Conservation (phyloP, 768 basidiomycete species). For the Tricholoma sp. region DNA sequence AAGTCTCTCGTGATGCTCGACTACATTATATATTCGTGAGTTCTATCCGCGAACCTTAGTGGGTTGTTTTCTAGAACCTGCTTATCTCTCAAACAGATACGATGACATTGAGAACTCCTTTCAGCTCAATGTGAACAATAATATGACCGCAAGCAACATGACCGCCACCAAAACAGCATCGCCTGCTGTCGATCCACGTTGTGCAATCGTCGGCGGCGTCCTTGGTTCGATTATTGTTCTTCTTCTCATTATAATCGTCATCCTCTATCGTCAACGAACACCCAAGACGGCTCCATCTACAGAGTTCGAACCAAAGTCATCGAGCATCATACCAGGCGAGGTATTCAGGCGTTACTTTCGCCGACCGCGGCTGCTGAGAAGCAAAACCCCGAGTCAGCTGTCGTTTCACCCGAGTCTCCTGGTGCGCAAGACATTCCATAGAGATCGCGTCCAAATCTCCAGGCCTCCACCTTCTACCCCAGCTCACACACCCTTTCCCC, state of each 20-base stretch:
- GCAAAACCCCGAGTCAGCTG: slow-evolving; percentile 7
- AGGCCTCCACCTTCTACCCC: neutral
- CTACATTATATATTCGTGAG: slow-evolving; percentile 36
- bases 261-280: slow-evolving; percentile 18
- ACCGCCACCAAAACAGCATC: neutral
- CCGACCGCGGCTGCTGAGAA: slow-evolving; percentile 2
- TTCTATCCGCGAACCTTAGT: neutral
- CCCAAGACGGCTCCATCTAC: slow-evolving; percentile 5
- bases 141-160: neutral
- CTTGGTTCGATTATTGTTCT: slow-evolving; percentile 20
- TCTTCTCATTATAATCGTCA: slow-evolving; percentile 16
- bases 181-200: neutral
- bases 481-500: neutral
- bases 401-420: slow-evolving; percentile 27
- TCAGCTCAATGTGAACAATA: neutral
- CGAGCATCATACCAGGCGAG: neutral
- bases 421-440: slow-evolving; percentile 12
- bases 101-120: slow-evolving; percentile 3
- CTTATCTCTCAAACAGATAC: slow-evolving; percentile 4
- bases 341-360: neutral
- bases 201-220: slow-evolving; percentile 24
- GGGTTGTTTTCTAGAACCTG: neutral
- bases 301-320: neutral
- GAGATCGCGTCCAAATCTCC: slow-evolving; percentile 1
- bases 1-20: slow-evolving; percentile 31